Conservation (phyloP, 805 yeast species). For the Saccharomyces paradoxus region DNA sequence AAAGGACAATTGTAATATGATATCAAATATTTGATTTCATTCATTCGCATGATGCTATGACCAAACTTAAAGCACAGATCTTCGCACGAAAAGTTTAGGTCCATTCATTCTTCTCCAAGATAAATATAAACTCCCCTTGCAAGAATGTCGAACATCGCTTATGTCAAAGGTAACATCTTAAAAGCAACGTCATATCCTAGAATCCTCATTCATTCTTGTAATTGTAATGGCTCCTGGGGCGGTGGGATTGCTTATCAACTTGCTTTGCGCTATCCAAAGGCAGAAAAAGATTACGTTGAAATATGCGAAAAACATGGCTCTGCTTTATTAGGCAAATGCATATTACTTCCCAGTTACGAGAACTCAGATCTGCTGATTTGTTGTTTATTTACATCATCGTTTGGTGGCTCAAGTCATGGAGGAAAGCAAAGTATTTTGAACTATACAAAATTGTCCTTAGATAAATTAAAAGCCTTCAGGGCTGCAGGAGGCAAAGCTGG, state of each 20-base stretch:
- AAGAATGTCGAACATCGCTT: constrained; percentile 12
- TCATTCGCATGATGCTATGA: too few relatives aligned
- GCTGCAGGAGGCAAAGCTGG: background rate
- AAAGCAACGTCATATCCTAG: constrained; percentile 24
- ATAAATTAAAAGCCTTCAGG: constrained; percentile 31
- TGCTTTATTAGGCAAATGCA: constrained; percentile 40
- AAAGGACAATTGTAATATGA: background rate
- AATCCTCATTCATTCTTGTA: constrained; percentile 70
- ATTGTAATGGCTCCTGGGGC: constrained; percentile 75
- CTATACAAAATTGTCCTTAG: constrained; percentile 44
- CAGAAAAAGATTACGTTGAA: constrained; percentile 41
- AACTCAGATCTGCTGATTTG: constrained; percentile 35
- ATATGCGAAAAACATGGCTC: constrained; percentile 18
- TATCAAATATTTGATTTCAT: too few relatives aligned
- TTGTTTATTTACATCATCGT: constrained; percentile 65
- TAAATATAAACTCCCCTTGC: background rate
- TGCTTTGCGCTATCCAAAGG: constrained; percentile 44
- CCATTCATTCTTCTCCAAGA: background rate
- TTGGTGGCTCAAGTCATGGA: constrained; percentile 39
- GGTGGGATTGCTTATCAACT: constrained; percentile 70
- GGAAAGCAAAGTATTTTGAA: constrained; percentile 39
- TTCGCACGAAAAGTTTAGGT: background rate
- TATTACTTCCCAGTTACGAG: constrained; percentile 19
- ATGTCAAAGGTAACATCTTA: constrained; percentile 17
- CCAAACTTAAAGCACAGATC: background rate